These are phyloP conservation scores for Pseudogymnoascus sp. DNA, from an alignment of 2,329 filamentous ascomycete genomes.

Conservation along the genomic window DNA sequence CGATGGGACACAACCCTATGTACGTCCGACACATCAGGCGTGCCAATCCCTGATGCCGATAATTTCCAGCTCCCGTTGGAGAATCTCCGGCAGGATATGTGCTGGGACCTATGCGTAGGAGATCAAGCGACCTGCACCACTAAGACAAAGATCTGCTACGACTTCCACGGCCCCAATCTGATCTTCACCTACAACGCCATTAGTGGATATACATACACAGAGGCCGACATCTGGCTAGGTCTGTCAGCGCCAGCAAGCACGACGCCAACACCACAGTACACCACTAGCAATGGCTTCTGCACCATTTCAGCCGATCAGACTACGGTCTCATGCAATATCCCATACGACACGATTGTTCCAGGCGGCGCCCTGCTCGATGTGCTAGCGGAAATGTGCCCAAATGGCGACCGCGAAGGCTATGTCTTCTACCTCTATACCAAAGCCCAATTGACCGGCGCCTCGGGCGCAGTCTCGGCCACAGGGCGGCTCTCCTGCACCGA, in stretches of 20 bases:
- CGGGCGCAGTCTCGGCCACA: not conserved
- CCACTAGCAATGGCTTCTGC: not conserved
- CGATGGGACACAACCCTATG: not conserved
- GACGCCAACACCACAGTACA: not conserved
- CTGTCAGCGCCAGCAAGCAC: not conserved
- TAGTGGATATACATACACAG: conserved; percentile 3
- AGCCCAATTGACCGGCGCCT: not conserved
- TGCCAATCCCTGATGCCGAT: conserved; percentile 1
- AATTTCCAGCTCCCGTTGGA: not conserved
- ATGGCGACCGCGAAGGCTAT: conserved; percentile 1
- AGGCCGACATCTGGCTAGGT: not conserved
- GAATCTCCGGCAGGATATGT: conserved; percentile 1
- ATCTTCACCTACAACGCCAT: not conserved
- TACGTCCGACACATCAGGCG: not conserved
- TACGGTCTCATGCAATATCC: not conserved
- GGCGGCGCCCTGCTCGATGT: not conserved
- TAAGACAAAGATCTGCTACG: conserved; percentile 1
- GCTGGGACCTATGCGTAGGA: conserved; percentile 5
- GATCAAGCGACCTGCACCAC: not conserved
- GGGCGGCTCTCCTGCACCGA: not conserved
- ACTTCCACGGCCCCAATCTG: conserved; percentile 1
- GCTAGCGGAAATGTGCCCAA: not conserved
- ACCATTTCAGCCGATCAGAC: not conserved
- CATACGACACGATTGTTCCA: not conserved
- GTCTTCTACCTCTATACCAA: not conserved